Conservation (phyloP, 495 filamentous ascomycete species). For the Penicillium soppii region DNA sequence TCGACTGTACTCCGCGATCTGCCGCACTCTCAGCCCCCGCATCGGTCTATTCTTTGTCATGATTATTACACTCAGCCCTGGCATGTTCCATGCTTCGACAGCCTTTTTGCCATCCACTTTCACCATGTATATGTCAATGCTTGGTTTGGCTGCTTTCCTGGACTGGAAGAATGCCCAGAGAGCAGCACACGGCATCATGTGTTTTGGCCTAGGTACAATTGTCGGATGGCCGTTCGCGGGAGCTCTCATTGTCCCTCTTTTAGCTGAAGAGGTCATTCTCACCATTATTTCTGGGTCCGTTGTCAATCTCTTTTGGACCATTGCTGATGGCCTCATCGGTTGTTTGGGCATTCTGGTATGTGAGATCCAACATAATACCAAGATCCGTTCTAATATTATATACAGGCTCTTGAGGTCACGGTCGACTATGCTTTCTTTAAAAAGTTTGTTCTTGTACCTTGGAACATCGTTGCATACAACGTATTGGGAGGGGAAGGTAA, state of each 20-base stretch:
- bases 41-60: constrained; percentile 83
- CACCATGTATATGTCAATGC: constrained; percentile 91
- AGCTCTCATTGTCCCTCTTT: constrained; percentile 76
- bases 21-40: constrained; percentile 68
- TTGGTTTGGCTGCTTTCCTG: constrained; percentile 86
- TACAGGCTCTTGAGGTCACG: constrained; percentile 55
- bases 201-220: constrained; percentile 86
- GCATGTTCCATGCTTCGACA: constrained; percentile 88
- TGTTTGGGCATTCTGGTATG: constrained; percentile 71
- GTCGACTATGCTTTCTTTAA: constrained; percentile 83
- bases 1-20: constrained; percentile 72
- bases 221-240: constrained; percentile 95
- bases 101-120: constrained; percentile 93
- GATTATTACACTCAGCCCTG: constrained; percentile 72
- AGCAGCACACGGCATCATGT: constrained; percentile 80
- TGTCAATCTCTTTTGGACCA: constrained; percentile 51
- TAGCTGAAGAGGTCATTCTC: constrained; percentile 72
- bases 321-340: constrained; percentile 63
- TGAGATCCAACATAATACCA: not conserved
- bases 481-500: constrained; percentile 73
- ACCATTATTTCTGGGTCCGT: constrained; percentile 58
- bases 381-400: constrained; percentile 22
- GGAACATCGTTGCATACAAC: constrained; percentile 96
- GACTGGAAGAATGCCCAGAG: constrained; percentile 74
- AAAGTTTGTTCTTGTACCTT: constrained; percentile 72